Percentiles rank a stretch among this genome's conserved stretches.
These are phyloP conservation scores for Crotalaria pallida DNA, from an alignment of 306 rosid species.

Conservation along the genomic window DNA sequence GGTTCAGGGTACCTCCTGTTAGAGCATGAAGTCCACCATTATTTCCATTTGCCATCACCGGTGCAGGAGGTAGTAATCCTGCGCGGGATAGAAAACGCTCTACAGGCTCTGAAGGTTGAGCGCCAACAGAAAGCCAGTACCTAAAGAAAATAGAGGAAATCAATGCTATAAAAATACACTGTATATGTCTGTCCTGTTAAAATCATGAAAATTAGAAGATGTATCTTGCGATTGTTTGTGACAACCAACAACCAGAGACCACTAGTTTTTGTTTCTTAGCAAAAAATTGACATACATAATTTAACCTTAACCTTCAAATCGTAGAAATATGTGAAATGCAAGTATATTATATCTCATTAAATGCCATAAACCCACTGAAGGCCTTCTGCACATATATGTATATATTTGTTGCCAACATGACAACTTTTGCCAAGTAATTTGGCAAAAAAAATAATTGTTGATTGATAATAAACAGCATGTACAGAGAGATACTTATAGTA, in stretches of 20 bases:
- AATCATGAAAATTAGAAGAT: background rate
- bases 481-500: too few species aligned
- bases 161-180: background rate
- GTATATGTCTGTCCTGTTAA: slow-evolving; percentile 4
- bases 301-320: background rate
- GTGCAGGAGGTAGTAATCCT: slow-evolving; percentile 68
- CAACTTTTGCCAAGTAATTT: background rate
- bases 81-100: slow-evolving; percentile 59
- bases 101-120: slow-evolving; percentile 83
- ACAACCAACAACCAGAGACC: slow-evolving; percentile 11
- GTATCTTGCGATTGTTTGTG: background rate
- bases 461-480: too few species aligned
- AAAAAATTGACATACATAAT: background rate
- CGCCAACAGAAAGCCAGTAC: slow-evolving; percentile 96
- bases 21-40: slow-evolving; percentile 66
- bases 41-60: slow-evolving; percentile 60
- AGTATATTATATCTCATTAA: background rate
- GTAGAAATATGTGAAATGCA: background rate
- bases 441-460: too few species aligned
- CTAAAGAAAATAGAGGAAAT: slow-evolving; percentile 29
- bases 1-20: slow-evolving; percentile 36
- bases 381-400: background rate
- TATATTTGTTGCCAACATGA: background rate
- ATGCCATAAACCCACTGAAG: background rate
- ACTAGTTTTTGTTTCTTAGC: background rate